A percentile compares a stretch with the other conserved stretches of the same genome.
These are phyloP conservation scores for Vaccinium vitisidaea DNA, from an alignment of 148 eudicot species.

Conservation along the genomic window DNA sequence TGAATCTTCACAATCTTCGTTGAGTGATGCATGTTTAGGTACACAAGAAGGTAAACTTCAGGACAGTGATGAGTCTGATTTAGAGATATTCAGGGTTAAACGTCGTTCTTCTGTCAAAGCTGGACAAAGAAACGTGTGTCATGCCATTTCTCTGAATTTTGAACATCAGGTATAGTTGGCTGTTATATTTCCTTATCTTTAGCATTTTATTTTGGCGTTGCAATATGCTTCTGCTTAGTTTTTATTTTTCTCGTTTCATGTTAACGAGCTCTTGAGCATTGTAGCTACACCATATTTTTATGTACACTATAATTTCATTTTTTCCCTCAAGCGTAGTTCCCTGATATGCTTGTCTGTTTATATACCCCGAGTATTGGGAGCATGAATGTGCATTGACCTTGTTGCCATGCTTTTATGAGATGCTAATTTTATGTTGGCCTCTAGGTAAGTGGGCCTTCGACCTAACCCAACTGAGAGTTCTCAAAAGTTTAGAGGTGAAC, in stretches of 20 bases:
- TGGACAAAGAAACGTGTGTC: slow-evolving; percentile 36
- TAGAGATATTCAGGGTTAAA: slow-evolving; percentile 84
- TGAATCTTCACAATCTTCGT: slow-evolving; percentile 30
- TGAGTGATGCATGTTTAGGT: slow-evolving; percentile 29
- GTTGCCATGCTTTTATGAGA: too few relatives aligned
- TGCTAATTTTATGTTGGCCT: not conserved
- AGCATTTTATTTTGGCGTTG: not conserved
- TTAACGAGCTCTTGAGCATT: not conserved
- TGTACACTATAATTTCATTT: not conserved
- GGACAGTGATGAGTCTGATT: slow-evolving; percentile 79
- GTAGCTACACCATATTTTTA: not conserved
- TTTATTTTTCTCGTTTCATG: not conserved
- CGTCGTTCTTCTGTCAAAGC: slow-evolving; percentile 62
- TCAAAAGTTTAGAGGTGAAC: not conserved
- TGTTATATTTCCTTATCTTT: slow-evolving; percentile 12
- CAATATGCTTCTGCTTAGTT: not conserved
- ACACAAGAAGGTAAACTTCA: slow-evolving; percentile 31
- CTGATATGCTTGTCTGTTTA: not conserved
- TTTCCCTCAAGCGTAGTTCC: not conserved
- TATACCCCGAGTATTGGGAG: not conserved
- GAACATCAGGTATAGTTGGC: slow-evolving; percentile 45
- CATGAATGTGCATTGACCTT: not conserved
- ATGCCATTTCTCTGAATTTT: slow-evolving; percentile 21
- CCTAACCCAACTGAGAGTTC: not conserved
- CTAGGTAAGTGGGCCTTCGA: not conserved